Conservation (phyloP, 441 rosid genomes). For the Brassica balearica region DNA sequence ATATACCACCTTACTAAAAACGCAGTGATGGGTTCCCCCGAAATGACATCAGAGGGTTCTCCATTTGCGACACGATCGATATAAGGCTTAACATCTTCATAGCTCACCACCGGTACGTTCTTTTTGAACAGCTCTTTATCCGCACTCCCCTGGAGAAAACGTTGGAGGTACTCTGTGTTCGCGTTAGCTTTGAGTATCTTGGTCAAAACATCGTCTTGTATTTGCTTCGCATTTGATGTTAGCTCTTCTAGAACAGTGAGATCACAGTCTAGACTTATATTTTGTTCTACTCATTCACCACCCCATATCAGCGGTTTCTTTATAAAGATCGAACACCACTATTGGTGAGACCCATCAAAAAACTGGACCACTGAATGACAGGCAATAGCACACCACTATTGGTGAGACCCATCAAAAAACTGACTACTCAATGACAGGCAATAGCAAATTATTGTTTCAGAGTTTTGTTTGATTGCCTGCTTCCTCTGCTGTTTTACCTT, state of each 20-base stretch:
- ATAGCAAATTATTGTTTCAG: background rate
- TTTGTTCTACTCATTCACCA: background rate
- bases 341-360: too few relatives aligned
- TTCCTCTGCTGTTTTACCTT: too few relatives aligned
- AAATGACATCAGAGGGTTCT: background rate
- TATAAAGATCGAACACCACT: too few relatives aligned
- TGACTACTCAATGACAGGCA: background rate
- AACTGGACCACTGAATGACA: too few relatives aligned
- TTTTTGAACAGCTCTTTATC: background rate
- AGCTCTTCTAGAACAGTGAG: background rate
- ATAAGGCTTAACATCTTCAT: conserved; percentile 1
- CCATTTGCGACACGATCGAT: background rate
- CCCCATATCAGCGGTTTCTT: too few relatives aligned
- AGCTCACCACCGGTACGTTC: background rate
- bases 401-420: too few relatives aligned
- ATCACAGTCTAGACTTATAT: background rate
- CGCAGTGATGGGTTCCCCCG: background rate
- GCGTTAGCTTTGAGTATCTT: conserved; percentile 3
- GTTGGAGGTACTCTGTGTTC: background rate
- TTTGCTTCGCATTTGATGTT: background rate
- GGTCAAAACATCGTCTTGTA: background rate
- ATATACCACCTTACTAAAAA: background rate
- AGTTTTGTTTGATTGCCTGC: background rate
- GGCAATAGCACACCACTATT: too few relatives aligned
- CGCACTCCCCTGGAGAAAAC: background rate